phyloP scores from a whole-genome alignment of 306 rosid species.

The Gastrolobium bilobum region DNA sequence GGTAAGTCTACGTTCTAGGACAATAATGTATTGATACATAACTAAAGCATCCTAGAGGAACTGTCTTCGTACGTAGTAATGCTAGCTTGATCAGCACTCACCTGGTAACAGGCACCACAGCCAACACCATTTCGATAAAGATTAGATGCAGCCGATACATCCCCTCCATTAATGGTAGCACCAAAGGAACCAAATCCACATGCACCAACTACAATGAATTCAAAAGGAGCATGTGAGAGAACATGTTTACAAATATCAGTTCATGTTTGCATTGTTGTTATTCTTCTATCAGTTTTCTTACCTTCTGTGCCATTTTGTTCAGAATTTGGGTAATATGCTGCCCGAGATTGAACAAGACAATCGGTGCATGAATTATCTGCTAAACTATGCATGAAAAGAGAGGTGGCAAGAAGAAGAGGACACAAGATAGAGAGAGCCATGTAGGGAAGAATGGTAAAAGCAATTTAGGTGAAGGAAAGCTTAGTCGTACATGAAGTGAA shows the following conservation, averaged over 20 bases:
- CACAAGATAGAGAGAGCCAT: conserved; percentile 65
- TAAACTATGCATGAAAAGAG: conserved; percentile 68
- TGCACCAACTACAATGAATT: conserved; percentile 68
- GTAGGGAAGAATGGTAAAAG: conserved; percentile 18
- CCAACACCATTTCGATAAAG: conserved; percentile 87
- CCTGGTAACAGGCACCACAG: conserved; percentile 98
- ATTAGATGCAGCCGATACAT: conserved; percentile 84
- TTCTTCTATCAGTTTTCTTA: conserved; percentile 51
- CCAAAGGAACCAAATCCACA: conserved; percentile 93
- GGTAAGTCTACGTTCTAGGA: background rate
- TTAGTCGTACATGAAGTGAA: conserved; percentile 49
- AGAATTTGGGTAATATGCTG: conserved; percentile 83
- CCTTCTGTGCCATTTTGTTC: conserved; percentile 80
- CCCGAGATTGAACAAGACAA: conserved; percentile 81
- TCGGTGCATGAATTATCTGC: conserved; percentile 67
- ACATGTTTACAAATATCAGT: conserved; percentile 42
- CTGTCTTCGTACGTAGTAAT: background rate
- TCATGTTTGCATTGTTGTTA: conserved; percentile 3
- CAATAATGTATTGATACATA: background rate
- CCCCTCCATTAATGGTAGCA: conserved; percentile 87
- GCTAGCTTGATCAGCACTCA: conserved; percentile 41
- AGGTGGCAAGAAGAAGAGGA: conserved; percentile 54
- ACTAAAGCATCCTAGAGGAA: background rate
- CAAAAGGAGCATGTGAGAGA: conserved; percentile 18
- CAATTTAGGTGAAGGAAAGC: conserved; percentile 35